Evolutionary conservation across 768 basidiomycete species (phyloP).

Genomic region (Macrolepiota fuliginosa): DNA sequence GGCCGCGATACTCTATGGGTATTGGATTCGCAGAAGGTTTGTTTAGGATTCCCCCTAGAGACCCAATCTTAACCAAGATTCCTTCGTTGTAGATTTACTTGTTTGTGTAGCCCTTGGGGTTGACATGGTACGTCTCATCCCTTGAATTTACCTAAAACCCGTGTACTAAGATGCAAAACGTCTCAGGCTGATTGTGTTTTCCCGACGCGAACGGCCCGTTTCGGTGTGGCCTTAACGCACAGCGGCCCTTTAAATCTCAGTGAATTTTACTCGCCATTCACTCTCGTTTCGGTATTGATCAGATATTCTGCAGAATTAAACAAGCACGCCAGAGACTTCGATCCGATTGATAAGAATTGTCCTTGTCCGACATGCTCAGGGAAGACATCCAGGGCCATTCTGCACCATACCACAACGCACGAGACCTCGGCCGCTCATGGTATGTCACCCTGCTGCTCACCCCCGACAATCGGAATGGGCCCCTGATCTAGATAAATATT

Average conservation of each 20-base stretch:
- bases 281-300: not conserved
- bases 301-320: conserved; percentile 49
- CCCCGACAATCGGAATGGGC: not conserved
- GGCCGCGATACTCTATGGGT: conserved; percentile 91
- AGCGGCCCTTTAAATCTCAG: conserved; percentile 82
- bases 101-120: conserved; percentile 91
- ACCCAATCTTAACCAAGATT: not conserved
- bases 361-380: conserved; percentile 83
- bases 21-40: conserved; percentile 89
- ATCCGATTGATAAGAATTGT: conserved; percentile 71
- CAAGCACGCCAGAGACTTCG: conserved; percentile 68
- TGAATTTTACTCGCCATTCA: conserved; percentile 29
- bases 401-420: conserved; percentile 73
- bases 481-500: conserved; percentile 4
- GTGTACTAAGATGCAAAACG: conserved; percentile 23
- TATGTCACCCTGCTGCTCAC: conserved; percentile 31
- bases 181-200: conserved; percentile 85
- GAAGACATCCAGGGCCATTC: conserved; percentile 66
- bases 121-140: conserved; percentile 67
- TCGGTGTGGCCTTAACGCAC: conserved; percentile 85
- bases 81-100: conserved; percentile 58
- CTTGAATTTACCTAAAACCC: not conserved
- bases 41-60: not conserved
- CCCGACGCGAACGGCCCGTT: conserved; percentile 88
- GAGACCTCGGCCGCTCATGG: conserved; percentile 89